Evolutionary conservation across 108 stramenopile species (phyloP).

Genomic region (Skeletonema grethae): DNA sequence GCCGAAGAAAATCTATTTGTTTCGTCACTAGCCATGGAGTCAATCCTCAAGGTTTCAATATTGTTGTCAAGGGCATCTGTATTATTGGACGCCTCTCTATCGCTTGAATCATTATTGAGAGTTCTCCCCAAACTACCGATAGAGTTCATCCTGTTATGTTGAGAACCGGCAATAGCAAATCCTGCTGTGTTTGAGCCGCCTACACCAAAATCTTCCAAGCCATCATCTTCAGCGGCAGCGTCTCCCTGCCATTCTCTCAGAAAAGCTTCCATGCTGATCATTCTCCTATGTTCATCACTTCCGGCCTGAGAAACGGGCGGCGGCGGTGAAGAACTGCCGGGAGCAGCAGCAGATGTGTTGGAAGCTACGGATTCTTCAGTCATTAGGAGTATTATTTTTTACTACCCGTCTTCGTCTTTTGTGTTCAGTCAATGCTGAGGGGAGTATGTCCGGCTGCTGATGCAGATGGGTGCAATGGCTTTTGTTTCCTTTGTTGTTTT

Average conservation of each 20-base stretch:
- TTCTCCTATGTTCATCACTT: neutral
- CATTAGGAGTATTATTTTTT: neutral
- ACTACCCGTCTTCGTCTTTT: too few species aligned
- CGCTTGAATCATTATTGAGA: neutral
- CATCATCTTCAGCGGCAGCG: neutral
- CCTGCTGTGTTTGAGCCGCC: neutral
- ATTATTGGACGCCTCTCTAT: neutral
- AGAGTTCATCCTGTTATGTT: neutral
- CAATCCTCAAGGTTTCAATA: constrained; percentile 1
- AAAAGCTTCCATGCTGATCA: neutral
- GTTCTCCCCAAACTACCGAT: neutral
- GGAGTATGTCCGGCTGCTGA: too few species aligned
- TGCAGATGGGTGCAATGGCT: too few species aligned
- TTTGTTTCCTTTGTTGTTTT: too few species aligned
- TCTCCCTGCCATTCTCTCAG: neutral
- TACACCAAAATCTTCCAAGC: neutral
- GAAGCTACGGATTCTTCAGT: neutral
- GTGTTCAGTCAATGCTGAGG: too few species aligned
- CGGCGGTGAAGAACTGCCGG: neutral
- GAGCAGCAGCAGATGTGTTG: neutral
- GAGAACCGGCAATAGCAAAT: neutral
- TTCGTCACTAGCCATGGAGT: neutral
- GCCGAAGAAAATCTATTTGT: constrained; percentile 32
- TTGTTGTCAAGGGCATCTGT: neutral
- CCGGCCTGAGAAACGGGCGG: neutral